These are phyloP conservation scores for Pythium guiyangense DNA, from an alignment of 352 stramenopile genomes.

Conservation along the genomic window DNA sequence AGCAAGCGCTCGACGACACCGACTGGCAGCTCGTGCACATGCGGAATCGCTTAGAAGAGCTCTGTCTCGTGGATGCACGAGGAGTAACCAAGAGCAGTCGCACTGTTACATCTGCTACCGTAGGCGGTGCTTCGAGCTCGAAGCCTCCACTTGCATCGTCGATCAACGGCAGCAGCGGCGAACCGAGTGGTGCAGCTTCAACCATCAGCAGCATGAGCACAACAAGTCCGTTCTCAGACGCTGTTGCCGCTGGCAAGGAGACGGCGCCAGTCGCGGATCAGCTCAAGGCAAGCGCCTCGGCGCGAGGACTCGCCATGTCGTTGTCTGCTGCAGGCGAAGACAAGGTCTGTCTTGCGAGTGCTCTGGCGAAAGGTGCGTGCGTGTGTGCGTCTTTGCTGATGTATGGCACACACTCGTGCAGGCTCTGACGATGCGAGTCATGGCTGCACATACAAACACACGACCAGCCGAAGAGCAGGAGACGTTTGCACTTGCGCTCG, in stretches of 20 bases:
- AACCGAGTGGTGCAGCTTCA: background rate
- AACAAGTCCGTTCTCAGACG: slow-evolving; percentile 63
- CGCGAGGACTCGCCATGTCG: slow-evolving; percentile 10
- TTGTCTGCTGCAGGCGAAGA: background rate
- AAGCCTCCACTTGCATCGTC: background rate
- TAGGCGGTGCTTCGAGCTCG: background rate
- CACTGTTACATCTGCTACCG: background rate
- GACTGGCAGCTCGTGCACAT: slow-evolving; percentile 72
- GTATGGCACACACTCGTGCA: no score
- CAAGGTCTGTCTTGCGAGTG: slow-evolving; percentile 1
- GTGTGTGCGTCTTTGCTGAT: background rate
- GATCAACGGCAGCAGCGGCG: background rate
- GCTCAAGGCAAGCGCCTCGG: slow-evolving; percentile 29
- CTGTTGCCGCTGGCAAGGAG: slow-evolving; percentile 51
- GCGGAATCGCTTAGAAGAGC: slow-evolving; percentile 44
- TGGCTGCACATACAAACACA: no score
- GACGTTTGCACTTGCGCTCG: slow-evolving; percentile 64
- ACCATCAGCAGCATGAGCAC: background rate
- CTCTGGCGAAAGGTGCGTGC: slow-evolving; percentile 16
- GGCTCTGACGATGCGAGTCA: background rate
- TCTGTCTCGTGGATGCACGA: slow-evolving; percentile 28
- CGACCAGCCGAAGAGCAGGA: slow-evolving; percentile 55
- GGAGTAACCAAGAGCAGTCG: background rate
- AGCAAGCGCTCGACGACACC: slow-evolving; percentile 35
- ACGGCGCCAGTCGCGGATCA: slow-evolving; percentile 51